Conservation (phyloP, 1,284 basidiomycete species). For the Cystobasidium sp. region DNA sequence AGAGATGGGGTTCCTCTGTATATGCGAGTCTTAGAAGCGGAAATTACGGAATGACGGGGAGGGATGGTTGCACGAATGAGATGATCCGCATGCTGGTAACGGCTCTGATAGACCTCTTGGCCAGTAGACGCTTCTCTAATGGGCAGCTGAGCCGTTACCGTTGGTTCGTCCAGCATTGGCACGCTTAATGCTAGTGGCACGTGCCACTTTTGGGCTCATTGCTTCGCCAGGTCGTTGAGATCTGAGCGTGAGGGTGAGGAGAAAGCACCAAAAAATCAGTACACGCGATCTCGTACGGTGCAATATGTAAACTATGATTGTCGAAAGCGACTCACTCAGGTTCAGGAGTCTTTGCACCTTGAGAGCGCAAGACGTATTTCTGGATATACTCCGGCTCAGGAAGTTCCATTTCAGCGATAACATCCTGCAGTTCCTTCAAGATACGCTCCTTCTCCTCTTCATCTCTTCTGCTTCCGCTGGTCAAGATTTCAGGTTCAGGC, state of each 20-base stretch:
- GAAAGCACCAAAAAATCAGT: background rate
- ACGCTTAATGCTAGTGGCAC: slow-evolving; percentile 33
- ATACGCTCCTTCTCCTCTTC: slow-evolving; percentile 41
- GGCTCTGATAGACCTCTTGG: background rate
- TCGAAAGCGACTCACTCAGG: slow-evolving; percentile 52
- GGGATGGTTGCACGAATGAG: background rate
- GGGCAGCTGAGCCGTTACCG: slow-evolving; percentile 2
- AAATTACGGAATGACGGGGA: background rate
- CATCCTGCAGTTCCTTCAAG: slow-evolving; percentile 46
- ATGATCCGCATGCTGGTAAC: background rate
- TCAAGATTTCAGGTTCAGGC: slow-evolving; percentile 37
- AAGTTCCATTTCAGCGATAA: slow-evolving; percentile 52
- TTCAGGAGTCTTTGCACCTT: slow-evolving; percentile 52
- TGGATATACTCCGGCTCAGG: slow-evolving; percentile 53
- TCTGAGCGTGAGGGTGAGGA: slow-evolving; percentile 5
- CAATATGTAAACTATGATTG: background rate
- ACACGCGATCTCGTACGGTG: background rate
- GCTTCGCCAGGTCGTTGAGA: slow-evolving; percentile 26
- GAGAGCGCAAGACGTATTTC: slow-evolving; percentile 51
- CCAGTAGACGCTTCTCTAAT: background rate
- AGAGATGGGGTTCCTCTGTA: no score
- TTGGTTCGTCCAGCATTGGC: slow-evolving; percentile 5
- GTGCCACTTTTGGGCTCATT: slow-evolving; percentile 31
- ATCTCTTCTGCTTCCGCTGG: slow-evolving; percentile 16
- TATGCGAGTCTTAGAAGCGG: background rate